A percentile compares a stretch with the other conserved stretches of the same genome.
These are phyloP conservation scores for Colletotrichum lupini DNA, from an alignment of 2,329 filamentous ascomycete genomes.

Conservation along the genomic window DNA sequence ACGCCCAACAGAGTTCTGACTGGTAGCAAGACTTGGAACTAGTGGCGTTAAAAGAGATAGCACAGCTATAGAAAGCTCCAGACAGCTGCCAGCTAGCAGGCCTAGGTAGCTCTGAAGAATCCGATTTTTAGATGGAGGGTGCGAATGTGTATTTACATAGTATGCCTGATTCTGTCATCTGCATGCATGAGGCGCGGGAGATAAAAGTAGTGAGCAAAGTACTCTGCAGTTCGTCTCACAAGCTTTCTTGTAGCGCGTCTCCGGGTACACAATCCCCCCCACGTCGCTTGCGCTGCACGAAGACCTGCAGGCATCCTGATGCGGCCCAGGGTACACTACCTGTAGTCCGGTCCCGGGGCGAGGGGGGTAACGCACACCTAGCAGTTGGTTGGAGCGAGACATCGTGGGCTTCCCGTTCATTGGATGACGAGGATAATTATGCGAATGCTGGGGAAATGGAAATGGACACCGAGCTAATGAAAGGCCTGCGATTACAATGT, in stretches of 20 bases:
- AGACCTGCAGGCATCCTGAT: slow-evolving; percentile 19
- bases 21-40: neutral
- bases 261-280: slow-evolving; percentile 13
- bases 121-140: neutral
- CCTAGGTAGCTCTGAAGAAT: neutral
- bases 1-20: neutral
- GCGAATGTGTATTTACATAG: neutral
- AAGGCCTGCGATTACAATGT: slow-evolving; percentile 30
- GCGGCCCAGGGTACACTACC: neutral
- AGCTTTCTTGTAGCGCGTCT: slow-evolving; percentile 28
- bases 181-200: neutral
- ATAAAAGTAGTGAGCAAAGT: neutral
- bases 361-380: neutral
- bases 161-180: neutral
- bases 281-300: slow-evolving; percentile 25
- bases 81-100: slow-evolving; percentile 6
- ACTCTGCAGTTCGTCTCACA: slow-evolving; percentile 25
- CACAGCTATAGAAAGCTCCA: neutral
- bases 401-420: slow-evolving; percentile 3
- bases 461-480: slow-evolving; percentile 35
- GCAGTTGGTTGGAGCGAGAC: neutral
- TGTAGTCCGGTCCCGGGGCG: neutral
- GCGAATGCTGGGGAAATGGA: slow-evolving; percentile 35
- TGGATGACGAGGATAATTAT: slow-evolving; percentile 26
- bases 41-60: neutral